Percentiles rank a stretch among this genome's conserved stretches.
Conservation (phyloP, 805 yeast species). For the Candida broadrunensis region DNA sequence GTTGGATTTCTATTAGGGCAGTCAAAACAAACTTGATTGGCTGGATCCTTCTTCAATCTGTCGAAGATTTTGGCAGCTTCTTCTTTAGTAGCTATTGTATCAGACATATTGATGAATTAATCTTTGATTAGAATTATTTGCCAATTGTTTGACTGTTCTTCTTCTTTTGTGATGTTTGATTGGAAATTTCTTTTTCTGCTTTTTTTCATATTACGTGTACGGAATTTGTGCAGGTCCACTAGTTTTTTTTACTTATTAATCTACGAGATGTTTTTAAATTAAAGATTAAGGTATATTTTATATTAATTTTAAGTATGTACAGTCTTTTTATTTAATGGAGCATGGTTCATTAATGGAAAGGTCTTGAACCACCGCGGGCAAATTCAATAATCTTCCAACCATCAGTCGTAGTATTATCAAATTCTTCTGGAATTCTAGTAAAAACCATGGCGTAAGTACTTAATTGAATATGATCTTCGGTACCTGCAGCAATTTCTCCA, state of each 20-base stretch:
- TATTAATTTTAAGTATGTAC: too few species aligned
- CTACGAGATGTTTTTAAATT: too few species aligned
- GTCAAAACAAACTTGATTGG: conserved; percentile 88
- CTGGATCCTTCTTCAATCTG: conserved; percentile 59
- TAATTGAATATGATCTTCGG: conserved; percentile 87
- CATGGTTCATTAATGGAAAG: conserved; percentile 60
- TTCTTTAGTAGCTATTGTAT: conserved; percentile 61
- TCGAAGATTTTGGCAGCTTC: conserved; percentile 65
- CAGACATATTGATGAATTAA: conserved; percentile 40
- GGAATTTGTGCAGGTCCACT: too few species aligned
- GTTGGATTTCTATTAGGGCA: conserved; percentile 94
- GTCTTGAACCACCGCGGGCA: conserved; percentile 89
- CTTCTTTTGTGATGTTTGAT: too few species aligned
- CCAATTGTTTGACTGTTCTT: too few species aligned
- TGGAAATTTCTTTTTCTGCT: too few species aligned
- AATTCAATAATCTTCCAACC: conserved; percentile 97
- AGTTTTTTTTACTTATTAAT: too few species aligned
- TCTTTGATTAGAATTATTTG: too few species aligned
- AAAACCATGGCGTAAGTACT: conserved; percentile 96
- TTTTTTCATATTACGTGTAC: too few species aligned
- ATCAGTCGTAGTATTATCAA: conserved; percentile 85
- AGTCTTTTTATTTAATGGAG: too few species aligned
- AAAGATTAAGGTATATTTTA: too few species aligned
- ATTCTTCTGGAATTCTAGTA: conserved; percentile 88
- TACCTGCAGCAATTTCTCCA: conserved; percentile 93